These are phyloP conservation scores for Pilobolus umbonatus DNA, from an alignment of 192 early-diverging fungal genomes.

Conservation along the genomic window DNA sequence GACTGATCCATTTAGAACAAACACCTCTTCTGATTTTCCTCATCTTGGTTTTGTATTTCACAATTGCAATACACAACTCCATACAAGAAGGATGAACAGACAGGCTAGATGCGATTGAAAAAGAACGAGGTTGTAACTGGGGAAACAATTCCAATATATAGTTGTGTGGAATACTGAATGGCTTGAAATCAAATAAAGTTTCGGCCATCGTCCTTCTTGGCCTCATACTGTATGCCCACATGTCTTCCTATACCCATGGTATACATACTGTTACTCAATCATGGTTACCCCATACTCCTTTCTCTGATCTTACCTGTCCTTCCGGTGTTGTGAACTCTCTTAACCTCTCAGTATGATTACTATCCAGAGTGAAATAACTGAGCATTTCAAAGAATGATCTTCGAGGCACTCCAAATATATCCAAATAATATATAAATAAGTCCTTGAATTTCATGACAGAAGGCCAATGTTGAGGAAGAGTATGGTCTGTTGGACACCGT, in stretches of 20 bases:
- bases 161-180: slow-evolving; percentile 63
- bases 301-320: slow-evolving; percentile 61
- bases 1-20: slow-evolving; percentile 73
- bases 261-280: no score
- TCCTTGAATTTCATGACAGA: slow-evolving; percentile 62
- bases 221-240: slow-evolving; percentile 82
- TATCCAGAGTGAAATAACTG: slow-evolving; percentile 66
- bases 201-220: slow-evolving; percentile 78
- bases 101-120: slow-evolving; percentile 78
- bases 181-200: slow-evolving; percentile 78
- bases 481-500: slow-evolving; percentile 34
- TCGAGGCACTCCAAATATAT: slow-evolving; percentile 81
- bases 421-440: slow-evolving; percentile 72
- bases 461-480: slow-evolving; percentile 48
- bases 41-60: slow-evolving; percentile 80
- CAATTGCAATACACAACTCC: slow-evolving; percentile 80
- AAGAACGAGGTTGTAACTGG: slow-evolving; percentile 68
- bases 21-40: slow-evolving; percentile 70
- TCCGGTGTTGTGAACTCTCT: slow-evolving; percentile 70
- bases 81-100: slow-evolving; percentile 46
- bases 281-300: no score
- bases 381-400: slow-evolving; percentile 91
- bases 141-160: slow-evolving; percentile 89
- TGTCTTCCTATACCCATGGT: slow-evolving; percentile 83
- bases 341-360: slow-evolving; percentile 73